Base-by-base conservation (phyloP, 257 asterid species). In the Euphrasia confusa region DNA sequence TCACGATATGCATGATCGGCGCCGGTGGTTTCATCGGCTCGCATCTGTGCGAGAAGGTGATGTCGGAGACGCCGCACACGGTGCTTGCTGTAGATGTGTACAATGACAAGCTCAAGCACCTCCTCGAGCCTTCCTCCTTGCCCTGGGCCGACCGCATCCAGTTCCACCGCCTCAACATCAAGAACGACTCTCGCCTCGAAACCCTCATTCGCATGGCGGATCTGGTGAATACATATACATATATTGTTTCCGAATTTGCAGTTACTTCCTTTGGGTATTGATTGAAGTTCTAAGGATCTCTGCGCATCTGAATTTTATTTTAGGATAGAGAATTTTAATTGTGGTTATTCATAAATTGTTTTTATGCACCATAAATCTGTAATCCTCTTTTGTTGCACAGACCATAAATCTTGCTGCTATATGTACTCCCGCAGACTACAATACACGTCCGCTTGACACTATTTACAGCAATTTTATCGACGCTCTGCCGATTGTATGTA, bases 1-100 rank as follows among this genome's bases (percentile, higher is more conserved):
- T 90, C 12, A 90, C 91, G 12, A 88, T 88, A 71, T 90, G 96
- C 79, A 85, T 90, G 95, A 90, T 88, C 49, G 98, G 95, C 24
- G 98, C 98, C 58, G 98, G 96, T 10, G 98, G 98, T 2, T 91
- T 91, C 83, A 91, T 91, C 58, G 98, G 98, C 13, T 91, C 98
- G 33, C 98, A 88, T 62, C 82, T 91, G 13, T 91, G 98, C 69
- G 98, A 91, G 83, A 91, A 91, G 77, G 74, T 91, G 17, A 67
- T 91, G 89, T 6, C 68, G 61, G 95, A 85, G 71, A 91, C 98
- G 58, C 82, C 77, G 55, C 98, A 91, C 76, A 86, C 77, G 79
- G 82, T 91, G 39, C 76, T 86, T 49, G 96, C 95, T 5, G 96
- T 91, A 5, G 98, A 91, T 52, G 96, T 91, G 0, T 88, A 86